These are phyloP conservation scores for Claviceps spartinae DNA, from an alignment of 2,329 filamentous ascomycete species.

Conservation along the genomic window DNA sequence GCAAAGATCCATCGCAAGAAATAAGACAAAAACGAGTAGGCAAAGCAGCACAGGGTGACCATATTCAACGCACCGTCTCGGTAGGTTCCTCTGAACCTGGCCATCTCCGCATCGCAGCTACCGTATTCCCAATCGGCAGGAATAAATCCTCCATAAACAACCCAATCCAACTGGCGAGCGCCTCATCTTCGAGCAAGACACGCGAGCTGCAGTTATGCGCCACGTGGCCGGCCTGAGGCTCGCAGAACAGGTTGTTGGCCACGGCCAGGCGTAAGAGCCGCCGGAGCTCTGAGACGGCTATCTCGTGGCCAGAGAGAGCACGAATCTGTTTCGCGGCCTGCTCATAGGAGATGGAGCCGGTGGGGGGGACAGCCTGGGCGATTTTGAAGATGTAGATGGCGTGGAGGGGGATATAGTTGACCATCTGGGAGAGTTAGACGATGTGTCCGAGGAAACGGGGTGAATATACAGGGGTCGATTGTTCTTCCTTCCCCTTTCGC, in stretches of 20 bases:
- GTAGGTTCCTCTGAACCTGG: slow-evolving; percentile 21
- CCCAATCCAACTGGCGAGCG: slow-evolving; percentile 18
- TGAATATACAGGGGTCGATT: not conserved
- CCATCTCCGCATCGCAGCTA: slow-evolving; percentile 22
- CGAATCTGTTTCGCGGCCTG: slow-evolving; percentile 15
- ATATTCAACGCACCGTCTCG: slow-evolving; percentile 13
- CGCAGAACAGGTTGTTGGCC: slow-evolving; percentile 25
- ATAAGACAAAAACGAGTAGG: not conserved
- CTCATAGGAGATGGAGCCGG: slow-evolving; percentile 15
- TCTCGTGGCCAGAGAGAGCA: slow-evolving; percentile 22
- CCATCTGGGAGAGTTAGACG: slow-evolving; percentile 6
- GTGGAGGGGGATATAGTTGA: slow-evolving; percentile 17
- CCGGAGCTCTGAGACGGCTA: slow-evolving; percentile 17
- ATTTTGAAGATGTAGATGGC: slow-evolving; percentile 19
- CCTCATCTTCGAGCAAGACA: slow-evolving; percentile 16
- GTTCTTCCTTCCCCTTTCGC: not conserved
- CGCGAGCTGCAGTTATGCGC: slow-evolving; percentile 24
- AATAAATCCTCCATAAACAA: slow-evolving; percentile 18
- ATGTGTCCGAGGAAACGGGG: too few species aligned
- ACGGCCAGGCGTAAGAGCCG: slow-evolving; percentile 27
- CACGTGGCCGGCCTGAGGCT: slow-evolving; percentile 23
- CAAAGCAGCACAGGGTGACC: not conserved
- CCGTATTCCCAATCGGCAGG: slow-evolving; percentile 16
- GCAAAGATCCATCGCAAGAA: not conserved
- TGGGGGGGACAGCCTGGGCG: slow-evolving; percentile 16